Evolutionary conservation across 2,329 filamentous ascomycete species (phyloP), one percentile per base, ranked within the genome.

Genomic region (Davidsoniella eucalypti): DNA sequence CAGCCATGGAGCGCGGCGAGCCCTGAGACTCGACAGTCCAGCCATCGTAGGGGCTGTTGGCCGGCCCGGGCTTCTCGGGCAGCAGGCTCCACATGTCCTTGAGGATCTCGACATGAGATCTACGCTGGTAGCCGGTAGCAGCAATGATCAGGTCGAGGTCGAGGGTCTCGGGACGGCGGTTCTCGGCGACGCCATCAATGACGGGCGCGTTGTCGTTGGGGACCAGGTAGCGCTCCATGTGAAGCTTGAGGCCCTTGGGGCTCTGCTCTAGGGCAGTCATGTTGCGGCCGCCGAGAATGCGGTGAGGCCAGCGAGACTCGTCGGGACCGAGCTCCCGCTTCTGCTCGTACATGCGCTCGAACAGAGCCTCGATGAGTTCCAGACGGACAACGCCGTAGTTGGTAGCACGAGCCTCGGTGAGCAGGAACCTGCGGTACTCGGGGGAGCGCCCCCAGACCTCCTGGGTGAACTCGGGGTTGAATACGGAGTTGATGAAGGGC

Each of bases 401-500:
- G 54, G 90, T 96, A 26, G 79, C 80, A 53, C 83, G 82, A 57
- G 93, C 85, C 48, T 80, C 78, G 14, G 71, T 67, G 47, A 94
- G 62, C 29, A 77, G 61, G 54, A 65, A 63, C 52, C 72, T 68
- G 45, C 88, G 82, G 54, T 80, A 70, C 42, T 71, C 68, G 1
- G 79, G 67, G 0, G 81, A 69, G 56, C 81, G 78, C 45, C 75
- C 68, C 68, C 80, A 95, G 57, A 94, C 76, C 42, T 71, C 71
- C 62, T 94, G 84, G 26, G 94, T 80, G 53, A 81, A 83, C 33
- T 82, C 79, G 1, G 90, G 90, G 67, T 96, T 87, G 71, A 96
- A 96, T 61, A 96, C 85, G 60, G 92, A 87, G 64, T 96, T 96
- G 58, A 96, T 87, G 59, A 96, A 96, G 16, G 90, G 92, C 49